Base-by-base conservation (phyloP, 2,329 filamentous ascomycete genomes). In the Botrytis squamosa region DNA sequence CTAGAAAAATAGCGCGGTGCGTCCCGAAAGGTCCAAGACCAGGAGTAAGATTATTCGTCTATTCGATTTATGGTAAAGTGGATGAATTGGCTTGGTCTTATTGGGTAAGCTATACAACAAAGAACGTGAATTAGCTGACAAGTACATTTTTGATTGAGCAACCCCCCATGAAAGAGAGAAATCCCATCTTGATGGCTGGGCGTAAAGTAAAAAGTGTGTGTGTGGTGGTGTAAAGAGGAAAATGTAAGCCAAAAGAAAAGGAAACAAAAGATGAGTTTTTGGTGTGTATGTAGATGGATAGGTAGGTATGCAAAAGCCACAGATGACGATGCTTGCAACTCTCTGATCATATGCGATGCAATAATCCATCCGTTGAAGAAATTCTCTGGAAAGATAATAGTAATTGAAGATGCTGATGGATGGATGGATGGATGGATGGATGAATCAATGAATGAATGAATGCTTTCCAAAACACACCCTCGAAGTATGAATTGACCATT, bases 81-180 rank as follows among this genome's bases (percentile, higher is more conserved):
- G 22, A 20, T 57, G 36, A 16, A 63, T 68, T 73, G 62, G 75
- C 64, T 74, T 75, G 75, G 74, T 59, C 22, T 77, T 75, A 76
- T 77, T 78, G 77, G 76, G 76, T 33, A 57, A 59, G 74, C 78
- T 80, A 80, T 75, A 79, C 78, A 75, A 79, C 64, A 76, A 74
- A 63, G 52, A 63, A 59, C 57, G 70, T 76, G 75, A 76, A 80
- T 80, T 77, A 80, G 79, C 79, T 64, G 20, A 57, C 33, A 22
- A 57, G 22, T 57, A 33, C 38, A 12, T 55, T 52, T 55, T 65
- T 49, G 40, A 62, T 55, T 52, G 14, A 57, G 65, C 46, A 68
- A 42, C 65, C 22, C 65, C 20, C 42, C 20, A 44, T 57, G 66
- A 57, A 68, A 57, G 9, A n/a, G 16, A 33, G 25, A 44, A 44